Percentiles rank a stretch among this genome's conserved stretches.
Conservation (phyloP, 2,329 filamentous ascomycete species). For the Macrophomina tecta region DNA sequence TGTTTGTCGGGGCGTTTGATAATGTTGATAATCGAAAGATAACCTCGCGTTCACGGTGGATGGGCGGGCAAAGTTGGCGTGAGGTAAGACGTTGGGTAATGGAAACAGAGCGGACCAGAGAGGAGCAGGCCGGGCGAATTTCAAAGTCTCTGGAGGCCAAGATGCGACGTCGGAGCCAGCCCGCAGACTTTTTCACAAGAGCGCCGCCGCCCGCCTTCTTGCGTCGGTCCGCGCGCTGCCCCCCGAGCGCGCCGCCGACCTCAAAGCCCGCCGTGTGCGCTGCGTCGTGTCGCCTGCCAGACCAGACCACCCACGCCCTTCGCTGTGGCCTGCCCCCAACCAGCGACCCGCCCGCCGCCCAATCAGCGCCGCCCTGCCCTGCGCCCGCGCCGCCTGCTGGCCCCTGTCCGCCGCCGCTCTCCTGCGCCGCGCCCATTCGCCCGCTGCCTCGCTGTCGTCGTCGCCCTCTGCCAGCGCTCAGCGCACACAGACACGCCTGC, state of each 20-base stretch:
- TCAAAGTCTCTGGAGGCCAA: conserved; percentile 18
- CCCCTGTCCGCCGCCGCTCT: conserved; percentile 8
- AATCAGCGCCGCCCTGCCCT: conserved; percentile 2
- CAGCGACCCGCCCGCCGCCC: conserved; percentile 3
- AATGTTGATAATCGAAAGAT: conserved; percentile 53
- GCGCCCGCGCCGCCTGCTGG: background rate
- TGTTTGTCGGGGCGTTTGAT: conserved; percentile 47
- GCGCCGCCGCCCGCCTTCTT: conserved; percentile 20
- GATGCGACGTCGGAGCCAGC: conserved; percentile 26
- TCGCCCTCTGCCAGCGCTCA: background rate
- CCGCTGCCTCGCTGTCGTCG: background rate
- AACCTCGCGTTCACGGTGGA: conserved; percentile 46
- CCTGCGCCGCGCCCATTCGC: background rate
- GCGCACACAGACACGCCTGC: background rate
- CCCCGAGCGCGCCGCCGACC: conserved; percentile 24
- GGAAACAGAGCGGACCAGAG: conserved; percentile 40
- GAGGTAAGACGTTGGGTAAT: conserved; percentile 58
- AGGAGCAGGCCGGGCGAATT: conserved; percentile 36
- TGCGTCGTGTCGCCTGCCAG: conserved; percentile 11
- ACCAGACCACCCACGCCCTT: background rate
- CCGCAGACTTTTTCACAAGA: conserved; percentile 25
- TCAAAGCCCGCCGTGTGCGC: conserved; percentile 19
- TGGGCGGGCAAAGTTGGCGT: conserved; percentile 47
- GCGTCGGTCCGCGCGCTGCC: conserved; percentile 19
- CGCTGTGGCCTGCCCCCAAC: conserved; percentile 17